These are phyloP conservation scores for Mortierella sp. DNA, from an alignment of 371 early-diverging fungal species.

Conservation along the genomic window DNA sequence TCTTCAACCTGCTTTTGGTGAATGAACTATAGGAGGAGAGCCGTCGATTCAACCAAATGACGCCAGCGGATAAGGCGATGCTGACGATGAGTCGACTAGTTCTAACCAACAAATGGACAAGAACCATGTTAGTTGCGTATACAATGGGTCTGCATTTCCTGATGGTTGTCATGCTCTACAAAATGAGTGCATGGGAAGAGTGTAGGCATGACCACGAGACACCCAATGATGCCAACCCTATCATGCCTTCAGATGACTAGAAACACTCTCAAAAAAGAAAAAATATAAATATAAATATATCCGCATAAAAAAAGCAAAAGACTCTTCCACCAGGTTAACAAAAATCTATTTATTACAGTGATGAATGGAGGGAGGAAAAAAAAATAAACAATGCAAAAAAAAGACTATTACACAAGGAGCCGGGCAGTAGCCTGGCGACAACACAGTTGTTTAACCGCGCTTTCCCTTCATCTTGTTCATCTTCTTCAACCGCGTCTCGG, in stretches of 20 bases:
- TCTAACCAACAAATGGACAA: slow-evolving; percentile 78
- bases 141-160: slow-evolving; percentile 78
- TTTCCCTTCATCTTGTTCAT: slow-evolving; percentile 53
- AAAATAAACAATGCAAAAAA: too few relatives aligned
- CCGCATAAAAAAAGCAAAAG: background rate
- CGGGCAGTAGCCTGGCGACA: too few relatives aligned
- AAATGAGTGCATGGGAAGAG: slow-evolving; percentile 73
- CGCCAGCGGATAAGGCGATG: slow-evolving; percentile 80
- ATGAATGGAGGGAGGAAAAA: too few relatives aligned
- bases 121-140: slow-evolving; percentile 79
- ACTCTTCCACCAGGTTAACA: too few relatives aligned
- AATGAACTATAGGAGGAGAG: slow-evolving; percentile 66
- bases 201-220: slow-evolving; percentile 74
- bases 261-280: background rate
- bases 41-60: slow-evolving; percentile 77
- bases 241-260: slow-evolving; percentile 31
- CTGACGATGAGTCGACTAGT: slow-evolving; percentile 72
- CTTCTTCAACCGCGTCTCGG: slow-evolving; percentile 69
- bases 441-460: slow-evolving; percentile 24
- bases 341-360: too few relatives aligned
- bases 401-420: too few relatives aligned
- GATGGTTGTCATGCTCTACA: slow-evolving; percentile 78
- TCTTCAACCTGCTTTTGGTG: background rate
- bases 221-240: slow-evolving; percentile 52
- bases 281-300: too few relatives aligned